Evolutionary conservation across 352 stramenopile species (phyloP).

Genomic region (Peronosclerospora sorghi): DNA sequence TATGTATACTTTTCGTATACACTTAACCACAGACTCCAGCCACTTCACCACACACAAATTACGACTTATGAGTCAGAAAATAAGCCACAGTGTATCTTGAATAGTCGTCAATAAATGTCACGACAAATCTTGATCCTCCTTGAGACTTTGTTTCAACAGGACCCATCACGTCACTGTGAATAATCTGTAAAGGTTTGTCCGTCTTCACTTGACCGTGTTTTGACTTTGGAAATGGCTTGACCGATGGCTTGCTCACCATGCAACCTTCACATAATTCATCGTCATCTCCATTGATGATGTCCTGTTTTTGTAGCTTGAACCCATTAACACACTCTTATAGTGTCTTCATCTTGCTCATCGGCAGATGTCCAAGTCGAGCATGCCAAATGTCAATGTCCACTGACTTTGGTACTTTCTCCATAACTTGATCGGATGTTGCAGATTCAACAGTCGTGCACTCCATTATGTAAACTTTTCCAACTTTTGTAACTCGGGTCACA

Average conservation of each 20-base stretch:
- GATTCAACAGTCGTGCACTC: neutral
- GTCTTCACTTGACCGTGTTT: neutral
- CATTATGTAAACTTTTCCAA: neutral
- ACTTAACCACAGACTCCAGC: too few relatives aligned
- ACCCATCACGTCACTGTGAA: conserved; percentile 1
- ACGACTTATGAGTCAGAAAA: conserved; percentile 14
- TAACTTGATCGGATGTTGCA: neutral
- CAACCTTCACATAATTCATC: neutral
- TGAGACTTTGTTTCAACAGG: conserved; percentile 1
- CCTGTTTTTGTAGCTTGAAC: neutral
- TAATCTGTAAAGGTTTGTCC: neutral
- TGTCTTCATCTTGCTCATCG: neutral
- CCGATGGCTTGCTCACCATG: neutral
- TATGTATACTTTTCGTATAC: too few relatives aligned
- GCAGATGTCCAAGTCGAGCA: neutral
- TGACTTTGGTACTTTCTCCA: neutral
- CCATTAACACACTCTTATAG: neutral
- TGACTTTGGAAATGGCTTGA: neutral
- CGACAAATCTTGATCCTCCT: neutral
- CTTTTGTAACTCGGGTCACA: neutral
- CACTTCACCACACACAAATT: too few relatives aligned
- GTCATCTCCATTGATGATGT: neutral
- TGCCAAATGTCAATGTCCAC: neutral
- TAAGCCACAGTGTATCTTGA: conserved; percentile 12
- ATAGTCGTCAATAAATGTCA: conserved; percentile 19